Evolutionary conservation across 306 rosid species (phyloP), one percentile per base, ranked within the genome.

Genomic region (Fagus crenata): DNA sequence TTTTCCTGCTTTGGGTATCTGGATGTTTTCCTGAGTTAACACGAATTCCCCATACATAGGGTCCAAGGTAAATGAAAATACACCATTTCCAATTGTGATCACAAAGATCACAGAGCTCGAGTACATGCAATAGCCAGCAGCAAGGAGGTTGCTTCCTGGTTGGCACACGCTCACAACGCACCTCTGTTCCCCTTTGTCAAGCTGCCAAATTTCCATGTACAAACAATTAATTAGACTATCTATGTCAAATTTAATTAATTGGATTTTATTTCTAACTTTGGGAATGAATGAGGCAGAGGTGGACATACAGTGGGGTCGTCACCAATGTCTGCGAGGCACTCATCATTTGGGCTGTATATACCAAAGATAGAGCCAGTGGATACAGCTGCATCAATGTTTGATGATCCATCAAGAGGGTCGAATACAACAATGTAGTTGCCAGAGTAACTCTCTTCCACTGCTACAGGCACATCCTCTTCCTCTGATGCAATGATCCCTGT

Each of bases 101-200:
- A 92, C 98, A 67, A 96, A 96, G 83, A 96, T 92, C 12, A 96
- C 37, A 12, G 99, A 96, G 85, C 99, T 96, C 0, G 99, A 96
- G 71, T 96, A 92, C 98, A 96, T 92, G 93, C 99, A 96, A 86
- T 96, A 96, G 42, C 99, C 99, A 5, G 99, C 92, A n/a, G 99
- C 97, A 9, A 95, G 96, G 11, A 95, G 87, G 87, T 96, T 96
- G 88, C 87, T 96, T 67, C 99, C 99, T 2, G 99, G 99, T 74
- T 96, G 99, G 80, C 99, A 96, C 80, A 91, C 99, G 64, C 80
- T 96, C 86, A 92, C 96, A 5, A 96, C 40, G 32, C 99, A 96
- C 71, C 87, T 88, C 72, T 91, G 89, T 80, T 77, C 88, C 69
- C 76, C 54, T 17, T 69, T 67, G 83, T 49, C 98, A 39, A 96